These are phyloP conservation scores for Coniochaeta sp. DNA, from an alignment of 2,329 filamentous ascomycete species.

Conservation along the genomic window DNA sequence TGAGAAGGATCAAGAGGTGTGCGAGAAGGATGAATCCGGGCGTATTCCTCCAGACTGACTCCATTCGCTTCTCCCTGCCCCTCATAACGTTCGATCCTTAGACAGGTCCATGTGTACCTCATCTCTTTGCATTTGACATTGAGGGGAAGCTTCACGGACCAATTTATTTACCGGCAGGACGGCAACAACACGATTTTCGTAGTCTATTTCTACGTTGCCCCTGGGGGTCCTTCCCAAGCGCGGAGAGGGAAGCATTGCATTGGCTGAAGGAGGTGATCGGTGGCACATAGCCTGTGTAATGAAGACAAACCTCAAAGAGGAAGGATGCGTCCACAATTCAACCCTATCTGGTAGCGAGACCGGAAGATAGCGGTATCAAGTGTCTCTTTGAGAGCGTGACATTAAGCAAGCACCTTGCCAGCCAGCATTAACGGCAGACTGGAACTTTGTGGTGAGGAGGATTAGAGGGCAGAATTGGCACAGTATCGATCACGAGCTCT, in stretches of 20 bases:
- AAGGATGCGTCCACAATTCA: background rate
- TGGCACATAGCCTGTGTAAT: background rate
- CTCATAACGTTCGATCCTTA: no score
- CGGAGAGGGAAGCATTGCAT: background rate
- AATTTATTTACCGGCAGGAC: background rate
- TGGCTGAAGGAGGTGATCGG: background rate
- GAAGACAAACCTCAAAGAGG: background rate
- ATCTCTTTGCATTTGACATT: background rate
- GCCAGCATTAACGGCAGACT: background rate
- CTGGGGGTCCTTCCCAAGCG: background rate
- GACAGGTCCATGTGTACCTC: no score
- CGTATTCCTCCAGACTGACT: no score
- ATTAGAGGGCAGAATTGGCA: background rate
- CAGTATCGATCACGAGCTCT: background rate
- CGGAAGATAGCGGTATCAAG: background rate
- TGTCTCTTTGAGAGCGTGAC: background rate
- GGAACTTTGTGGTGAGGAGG: background rate
- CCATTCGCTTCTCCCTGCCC: no score
- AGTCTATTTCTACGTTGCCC: background rate
- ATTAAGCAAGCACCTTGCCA: background rate
- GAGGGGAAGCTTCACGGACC: background rate
- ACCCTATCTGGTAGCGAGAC: background rate
- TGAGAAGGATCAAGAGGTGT: background rate
- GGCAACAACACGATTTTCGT: background rate
- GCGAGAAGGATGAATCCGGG: no score